Evolutionary conservation across 768 basidiomycete species (phyloP), one percentile per base, ranked within the genome.

Genomic region (Hirschioporus abietinus): DNA sequence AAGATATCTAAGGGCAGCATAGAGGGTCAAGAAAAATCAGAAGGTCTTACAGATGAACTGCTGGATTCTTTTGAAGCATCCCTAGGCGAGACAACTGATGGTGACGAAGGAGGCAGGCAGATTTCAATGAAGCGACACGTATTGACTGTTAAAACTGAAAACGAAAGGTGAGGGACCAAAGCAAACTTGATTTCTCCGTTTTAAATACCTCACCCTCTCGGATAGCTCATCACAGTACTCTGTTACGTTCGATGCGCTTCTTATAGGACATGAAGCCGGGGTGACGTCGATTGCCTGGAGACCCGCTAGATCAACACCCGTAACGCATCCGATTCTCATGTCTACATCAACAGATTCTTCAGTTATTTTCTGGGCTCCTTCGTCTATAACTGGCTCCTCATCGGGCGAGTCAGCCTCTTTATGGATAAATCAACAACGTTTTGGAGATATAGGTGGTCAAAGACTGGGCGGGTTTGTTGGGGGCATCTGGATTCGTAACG

Each of bases 311-410:
- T 36, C 67, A 0, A 35, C 68, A 7, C 72, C 77, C 15, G 35
- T 60, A 8, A 26, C 67, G 8, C 70, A 72, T 2, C 82, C 82
- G 3, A 88, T 86, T 0, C 83, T 99, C 7, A 81, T 99, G n/a
- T 96, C 95, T 12, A 91, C 94, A 6, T 96, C 97, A 0, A 90
- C 93, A 1, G 97, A 99, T 76, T 96, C 96, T 23, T 98, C 96
- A 8, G 75, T 99, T 27, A 99, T 99, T 67, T 77, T 99, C 64
- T 99, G 97, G 97, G 89, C 91, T 1, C 93, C 93, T 1, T 88
- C 92, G 0, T 77, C 81, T 9, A 76, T 84, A 15, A 73, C 62
- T 66, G 78, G 66, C 65, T 77, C 66, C 65, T 76, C 70, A 71
- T 74, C 81, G 35, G 78, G 74, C 7, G 61, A 67, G 4, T 74